A percentile compares a stretch with the other conserved stretches of the same genome.
Conservation (phyloP, 495 filamentous ascomycete genomes). For the Peziza echinospora region DNA sequence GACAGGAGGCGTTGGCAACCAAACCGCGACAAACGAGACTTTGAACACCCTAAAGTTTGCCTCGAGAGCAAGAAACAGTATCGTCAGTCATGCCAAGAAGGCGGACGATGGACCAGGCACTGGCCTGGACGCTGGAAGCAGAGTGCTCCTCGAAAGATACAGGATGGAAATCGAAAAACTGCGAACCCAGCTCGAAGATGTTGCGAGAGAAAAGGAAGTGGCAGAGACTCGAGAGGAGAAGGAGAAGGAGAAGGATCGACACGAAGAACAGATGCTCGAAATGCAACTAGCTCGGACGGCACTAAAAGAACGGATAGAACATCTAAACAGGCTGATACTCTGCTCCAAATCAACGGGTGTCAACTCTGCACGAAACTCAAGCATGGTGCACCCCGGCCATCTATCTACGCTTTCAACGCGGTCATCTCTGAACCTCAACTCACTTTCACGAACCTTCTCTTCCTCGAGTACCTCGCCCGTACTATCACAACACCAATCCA, state of each 20-base stretch:
- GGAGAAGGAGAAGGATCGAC: constrained; percentile 57
- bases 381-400: constrained; percentile 20
- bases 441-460: constrained; percentile 34
- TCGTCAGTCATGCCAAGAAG: constrained; percentile 89
- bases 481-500: constrained; percentile 12
- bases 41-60: constrained; percentile 95
- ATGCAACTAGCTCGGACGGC: constrained; percentile 94
- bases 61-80: constrained; percentile 88
- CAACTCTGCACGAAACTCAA: constrained; percentile 37
- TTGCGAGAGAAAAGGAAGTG: constrained; percentile 34
- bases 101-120: constrained; percentile 68
- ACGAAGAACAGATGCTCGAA: constrained; percentile 92
- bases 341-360: constrained; percentile 90
- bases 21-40: constrained; percentile 61
- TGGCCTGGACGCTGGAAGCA: constrained; percentile 58
- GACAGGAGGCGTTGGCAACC: constrained; percentile 42
- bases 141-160: constrained; percentile 79
- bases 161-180: constrained; percentile 81
- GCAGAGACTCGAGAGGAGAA: constrained; percentile 29
- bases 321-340: constrained; percentile 84
- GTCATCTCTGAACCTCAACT: constrained; percentile 42
- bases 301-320: constrained; percentile 89
- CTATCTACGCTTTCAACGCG: constrained; percentile 34
- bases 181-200: constrained; percentile 54
- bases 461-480: constrained; percentile 42